These are phyloP conservation scores for Phytophthora ramorum DNA, from an alignment of 352 stramenopile species.

Conservation along the genomic window DNA sequence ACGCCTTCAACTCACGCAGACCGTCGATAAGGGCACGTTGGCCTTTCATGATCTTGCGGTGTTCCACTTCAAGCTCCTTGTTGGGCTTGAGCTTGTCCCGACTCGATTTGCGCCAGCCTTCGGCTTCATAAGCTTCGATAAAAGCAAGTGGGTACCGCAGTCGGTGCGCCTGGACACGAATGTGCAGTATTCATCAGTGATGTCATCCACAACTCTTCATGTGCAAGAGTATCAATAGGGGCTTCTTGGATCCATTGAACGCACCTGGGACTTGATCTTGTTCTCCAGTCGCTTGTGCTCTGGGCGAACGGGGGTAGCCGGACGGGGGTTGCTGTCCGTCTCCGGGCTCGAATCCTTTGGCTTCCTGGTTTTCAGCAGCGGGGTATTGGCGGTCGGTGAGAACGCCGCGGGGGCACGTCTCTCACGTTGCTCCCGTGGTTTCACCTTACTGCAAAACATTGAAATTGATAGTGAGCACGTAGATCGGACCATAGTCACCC, in stretches of 20 bases:
- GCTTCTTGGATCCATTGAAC: slow-evolving; percentile 1
- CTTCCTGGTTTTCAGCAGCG: slow-evolving; percentile 34
- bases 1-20: slow-evolving; percentile 50
- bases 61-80: slow-evolving; percentile 64
- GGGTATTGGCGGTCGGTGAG: slow-evolving; percentile 27
- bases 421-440: slow-evolving; percentile 38
- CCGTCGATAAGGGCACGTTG: slow-evolving; percentile 61
- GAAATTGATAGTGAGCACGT: slow-evolving; percentile 3
- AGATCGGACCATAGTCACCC: not conserved
- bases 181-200: slow-evolving; percentile 5
- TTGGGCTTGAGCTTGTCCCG: slow-evolving; percentile 85
- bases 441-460: slow-evolving; percentile 23
- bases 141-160: slow-evolving; percentile 77
- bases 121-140: slow-evolving; percentile 82
- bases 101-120: slow-evolving; percentile 82
- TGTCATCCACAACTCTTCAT: not conserved
- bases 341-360: slow-evolving; percentile 23
- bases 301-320: slow-evolving; percentile 26
- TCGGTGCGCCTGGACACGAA: slow-evolving; percentile 47
- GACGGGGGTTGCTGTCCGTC: slow-evolving; percentile 6
- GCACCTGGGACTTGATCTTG: slow-evolving; percentile 50
- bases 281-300: slow-evolving; percentile 42
- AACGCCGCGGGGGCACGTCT: slow-evolving; percentile 37
- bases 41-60: slow-evolving; percentile 58
- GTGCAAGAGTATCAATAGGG: not conserved